A percentile compares a stretch with the other conserved stretches of the same genome.
Conservation (phyloP, 768 basidiomycete species). For the Boletus edulis region DNA sequence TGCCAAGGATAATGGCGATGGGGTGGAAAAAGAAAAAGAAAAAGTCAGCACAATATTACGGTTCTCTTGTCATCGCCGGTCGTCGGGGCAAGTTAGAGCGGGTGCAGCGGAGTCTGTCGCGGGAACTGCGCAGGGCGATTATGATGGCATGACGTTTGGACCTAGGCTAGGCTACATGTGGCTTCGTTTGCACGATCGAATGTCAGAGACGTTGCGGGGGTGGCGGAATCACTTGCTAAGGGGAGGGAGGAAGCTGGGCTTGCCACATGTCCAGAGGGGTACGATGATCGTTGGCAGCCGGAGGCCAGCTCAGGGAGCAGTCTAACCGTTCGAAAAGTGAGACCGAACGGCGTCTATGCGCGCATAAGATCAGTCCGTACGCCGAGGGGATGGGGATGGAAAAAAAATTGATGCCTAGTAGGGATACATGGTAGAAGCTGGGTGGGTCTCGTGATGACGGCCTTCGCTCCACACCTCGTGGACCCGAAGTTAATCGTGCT, state of each 20-base stretch:
- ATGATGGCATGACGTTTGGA: background rate
- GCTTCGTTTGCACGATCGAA: background rate
- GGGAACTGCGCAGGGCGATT: background rate
- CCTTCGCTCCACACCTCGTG: conserved; percentile 14
- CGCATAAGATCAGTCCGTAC: conserved; percentile 1
- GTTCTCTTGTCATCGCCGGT: background rate
- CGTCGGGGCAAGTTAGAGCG: conserved; percentile 1
- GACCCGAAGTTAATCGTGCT: conserved; percentile 10
- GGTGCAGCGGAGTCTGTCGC: background rate
- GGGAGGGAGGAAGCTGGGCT: background rate
- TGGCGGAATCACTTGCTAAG: background rate
- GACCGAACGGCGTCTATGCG: conserved; percentile 8
- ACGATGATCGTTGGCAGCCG: background rate
- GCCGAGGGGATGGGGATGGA: conserved; percentile 10
- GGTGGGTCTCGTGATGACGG: conserved; percentile 4
- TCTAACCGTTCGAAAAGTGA: background rate
- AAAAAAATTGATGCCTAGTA: background rate
- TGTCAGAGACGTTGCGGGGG: no score
- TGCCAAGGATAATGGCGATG: conserved; percentile 4
- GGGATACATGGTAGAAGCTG: conserved; percentile 3
- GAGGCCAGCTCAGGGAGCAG: background rate
- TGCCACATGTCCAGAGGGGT: background rate
- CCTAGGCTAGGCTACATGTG: background rate
- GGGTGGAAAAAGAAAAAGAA: conserved; percentile 1
- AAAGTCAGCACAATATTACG: background rate